Base-by-base conservation (phyloP, 129 eudicot genomes). In the Flaveria ramosissima region DNA sequence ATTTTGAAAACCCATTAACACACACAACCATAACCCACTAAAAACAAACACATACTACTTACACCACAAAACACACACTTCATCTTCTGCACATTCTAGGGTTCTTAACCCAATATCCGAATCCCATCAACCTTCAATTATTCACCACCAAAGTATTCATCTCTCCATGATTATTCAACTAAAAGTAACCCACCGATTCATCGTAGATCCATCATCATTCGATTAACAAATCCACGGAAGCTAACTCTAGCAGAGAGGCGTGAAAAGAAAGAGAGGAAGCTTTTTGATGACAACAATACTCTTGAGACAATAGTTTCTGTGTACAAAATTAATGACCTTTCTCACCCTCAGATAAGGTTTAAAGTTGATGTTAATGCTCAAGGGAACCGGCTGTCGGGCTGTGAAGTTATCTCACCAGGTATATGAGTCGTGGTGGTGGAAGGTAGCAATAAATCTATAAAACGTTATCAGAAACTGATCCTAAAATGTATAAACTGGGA, bases 161-260 rank as follows among this genome's bases (percentile, higher is more conserved):
- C n/a, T 23, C 77, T 71, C 74, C 39, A 30, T 41, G 15, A n/a
- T 36, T 41, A n/a, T 32, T 76, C 74, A 62, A 59, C 17, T 17
- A 20, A 13, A 76, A 76, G 80, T 43, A 77, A 62, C 80, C 67
- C 69, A 52, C 53, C 74, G 77, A 27, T 60, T 78, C 71, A 61
- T 78, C 55, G 48, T 14, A 79, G 83, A 79, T 79, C 83, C 83
- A 72, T 79, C 53, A 63, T 30, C 63, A 14, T 65, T 65, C 70
- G 48, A 56, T 64, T 14, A 4, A 17, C 20, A 14, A 65, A 73
- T 42, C 84, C 98, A 9, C 92, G 98, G 15, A 94, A 94, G 59
- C 96, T 94, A 26, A 94, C 97, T n/a, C 98, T 97, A 12, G 86
- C 91, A 1, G 98, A 94, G 82, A 83, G 96, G 1, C 91, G 98